Evolutionary conservation across 495 filamentous ascomycete species (phyloP).

Genomic region (Massariosphaeria phaeospora): DNA sequence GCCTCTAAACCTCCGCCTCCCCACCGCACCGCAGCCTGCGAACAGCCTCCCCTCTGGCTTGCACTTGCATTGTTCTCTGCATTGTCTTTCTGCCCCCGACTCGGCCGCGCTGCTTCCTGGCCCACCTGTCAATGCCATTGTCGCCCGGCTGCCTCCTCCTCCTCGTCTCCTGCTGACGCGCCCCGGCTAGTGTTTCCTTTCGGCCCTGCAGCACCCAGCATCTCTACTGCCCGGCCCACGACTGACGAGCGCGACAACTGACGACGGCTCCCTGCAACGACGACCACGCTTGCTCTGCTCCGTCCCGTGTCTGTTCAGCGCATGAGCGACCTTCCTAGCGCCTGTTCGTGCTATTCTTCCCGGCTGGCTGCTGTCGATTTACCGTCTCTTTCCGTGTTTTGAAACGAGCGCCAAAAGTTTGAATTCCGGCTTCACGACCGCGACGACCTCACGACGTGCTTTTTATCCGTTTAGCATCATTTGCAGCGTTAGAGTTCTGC

Average conservation of each 20-base stretch:
- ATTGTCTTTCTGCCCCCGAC: constrained; percentile 19
- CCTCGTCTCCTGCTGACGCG: constrained; percentile 2
- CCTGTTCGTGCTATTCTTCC: constrained; percentile 20
- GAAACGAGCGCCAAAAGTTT: constrained; percentile 27
- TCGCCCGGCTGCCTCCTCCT: no score
- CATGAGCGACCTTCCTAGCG: constrained; percentile 9
- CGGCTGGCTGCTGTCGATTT: constrained; percentile 18
- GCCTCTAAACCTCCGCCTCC: constrained; percentile 37
- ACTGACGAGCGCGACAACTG: constrained; percentile 22
- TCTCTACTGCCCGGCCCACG: constrained; percentile 22
- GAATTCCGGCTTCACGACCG: constrained; percentile 26
- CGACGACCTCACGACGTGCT: constrained; percentile 35
- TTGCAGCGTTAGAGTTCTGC: constrained; percentile 32
- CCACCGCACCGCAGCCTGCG: constrained; percentile 33
- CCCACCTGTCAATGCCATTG: constrained; percentile 20
- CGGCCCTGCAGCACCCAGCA: constrained; percentile 12
- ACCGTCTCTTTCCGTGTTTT: constrained; percentile 20
- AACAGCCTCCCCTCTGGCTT: constrained; percentile 14
- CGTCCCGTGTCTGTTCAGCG: not conserved
- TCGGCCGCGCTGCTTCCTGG: constrained; percentile 21
- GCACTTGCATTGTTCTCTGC: constrained; percentile 16
- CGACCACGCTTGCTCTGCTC: not conserved
- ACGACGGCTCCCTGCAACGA: not conserved
- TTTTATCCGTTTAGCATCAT: constrained; percentile 33
- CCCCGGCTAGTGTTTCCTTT: constrained; percentile 13